A percentile compares a stretch with the other conserved stretches of the same genome.
Evolutionary conservation across 164 flowering plant genomes (phyloP).

Genomic region (Taxillus chinensis): DNA sequence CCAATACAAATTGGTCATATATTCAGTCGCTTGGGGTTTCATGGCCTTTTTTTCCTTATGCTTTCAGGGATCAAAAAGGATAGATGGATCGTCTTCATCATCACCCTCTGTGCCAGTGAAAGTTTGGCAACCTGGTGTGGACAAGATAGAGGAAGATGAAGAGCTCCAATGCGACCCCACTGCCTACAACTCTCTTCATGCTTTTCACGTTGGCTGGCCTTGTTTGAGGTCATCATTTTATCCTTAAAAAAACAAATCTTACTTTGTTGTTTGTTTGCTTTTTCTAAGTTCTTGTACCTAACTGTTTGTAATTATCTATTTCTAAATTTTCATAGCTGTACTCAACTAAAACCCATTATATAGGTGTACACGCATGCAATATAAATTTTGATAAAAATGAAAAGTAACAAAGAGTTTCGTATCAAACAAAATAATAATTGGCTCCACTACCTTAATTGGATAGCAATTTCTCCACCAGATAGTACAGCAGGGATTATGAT

Average conservation of each 20-base stretch:
- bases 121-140: constrained; percentile 96
- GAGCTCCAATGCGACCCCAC: constrained; percentile 88
- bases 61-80: constrained; percentile 35
- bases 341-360: no score
- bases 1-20: not conserved
- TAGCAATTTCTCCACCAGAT: no score
- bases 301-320: no score
- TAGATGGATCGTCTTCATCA: constrained; percentile 33
- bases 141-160: constrained; percentile 81
- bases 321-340: no score
- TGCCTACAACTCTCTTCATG: constrained; percentile 82
- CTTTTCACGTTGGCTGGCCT: constrained; percentile 88
- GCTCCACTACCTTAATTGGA: no score
- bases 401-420: no score
- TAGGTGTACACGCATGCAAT: no score
- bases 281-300: no score
- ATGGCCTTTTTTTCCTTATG: not conserved
- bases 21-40: not conserved
- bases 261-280: not conserved
- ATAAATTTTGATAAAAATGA: no score
- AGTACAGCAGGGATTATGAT: no score
- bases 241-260: not conserved
- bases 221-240: constrained; percentile 51
- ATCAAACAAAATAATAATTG: no score
- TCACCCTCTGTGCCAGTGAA: constrained; percentile 38